Base-by-base conservation (phyloP, 1,284 basidiomycete species). In the Sanghuangporus baumii region DNA sequence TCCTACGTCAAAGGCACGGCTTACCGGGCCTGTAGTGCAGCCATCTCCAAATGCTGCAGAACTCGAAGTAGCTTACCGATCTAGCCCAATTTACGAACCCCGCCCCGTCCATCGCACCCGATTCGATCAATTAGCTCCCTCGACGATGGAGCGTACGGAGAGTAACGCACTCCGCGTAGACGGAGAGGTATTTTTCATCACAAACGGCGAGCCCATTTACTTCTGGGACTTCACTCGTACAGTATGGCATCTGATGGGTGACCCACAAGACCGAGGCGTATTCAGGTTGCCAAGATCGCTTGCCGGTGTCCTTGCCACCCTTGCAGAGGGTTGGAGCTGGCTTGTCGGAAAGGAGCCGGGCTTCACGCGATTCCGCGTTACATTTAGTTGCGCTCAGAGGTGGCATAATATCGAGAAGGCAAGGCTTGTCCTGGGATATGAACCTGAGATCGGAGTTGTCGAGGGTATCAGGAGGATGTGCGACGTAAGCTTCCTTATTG, bases 331-430 rank as follows among this genome's bases (percentile, higher is more conserved):
- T 74, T 88, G 84, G 77, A 82, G 85, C 6, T 91, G 86, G 83
- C 66, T 96, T 50, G 79, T 81, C 0, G 91, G 95, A 11, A 89
- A 86, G 72, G 88, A 94, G 71, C 85, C 92, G n/a, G 87, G 88
- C 12, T 94, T 99, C 70, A 98, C 94, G n/a, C 81, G 83, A 60
- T 95, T 89, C 75, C 87, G 92, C 68, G 93, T 97, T 36, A 84
- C 84, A 20, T 94, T 87, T 72, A 86, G 82, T 54, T 89, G 87
- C 72, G 84, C 82, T 31, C 81, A 78, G 66, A 83, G 95, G 69
- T 98, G 91, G 81, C 92, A 96, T 75, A 97, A 98, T 73, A 95
- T 96, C 59, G 96, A 99, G 78, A 95, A 94, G 78, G 94, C 96
- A 8, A 82, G 96, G 68, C 78, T 94, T 61, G 84, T 98, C 66